Evolutionary conservation across 352 stramenopile genomes (phyloP).

Genomic region (Pythium dissimile): DNA sequence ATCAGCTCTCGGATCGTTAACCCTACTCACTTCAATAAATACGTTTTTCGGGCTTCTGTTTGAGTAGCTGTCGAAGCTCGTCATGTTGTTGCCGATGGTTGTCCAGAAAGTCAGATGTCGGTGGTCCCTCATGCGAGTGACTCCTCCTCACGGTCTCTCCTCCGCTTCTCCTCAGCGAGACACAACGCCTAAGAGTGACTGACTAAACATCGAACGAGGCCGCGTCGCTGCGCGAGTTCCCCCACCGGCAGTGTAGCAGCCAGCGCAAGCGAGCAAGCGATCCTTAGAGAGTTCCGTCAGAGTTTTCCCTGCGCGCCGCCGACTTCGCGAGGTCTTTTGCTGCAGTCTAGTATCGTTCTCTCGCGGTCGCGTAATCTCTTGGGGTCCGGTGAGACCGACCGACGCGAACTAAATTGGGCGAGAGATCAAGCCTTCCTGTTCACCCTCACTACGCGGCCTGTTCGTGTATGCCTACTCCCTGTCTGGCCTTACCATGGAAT

Average conservation of each 20-base stretch:
- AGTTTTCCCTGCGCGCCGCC: too few relatives aligned
- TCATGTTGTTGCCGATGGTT: slow-evolving; percentile 3
- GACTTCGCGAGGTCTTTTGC: too few relatives aligned
- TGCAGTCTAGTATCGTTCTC: too few relatives aligned
- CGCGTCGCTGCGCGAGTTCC: background rate
- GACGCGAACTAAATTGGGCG: background rate
- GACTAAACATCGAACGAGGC: slow-evolving; percentile 5
- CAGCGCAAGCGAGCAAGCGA: too few relatives aligned
- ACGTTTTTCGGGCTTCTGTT: background rate
- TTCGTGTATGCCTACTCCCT: background rate
- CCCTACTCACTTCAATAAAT: slow-evolving; percentile 17
- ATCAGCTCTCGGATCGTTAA: background rate
- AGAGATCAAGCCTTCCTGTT: background rate
- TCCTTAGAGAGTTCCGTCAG: too few relatives aligned
- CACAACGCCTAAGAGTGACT: slow-evolving; percentile 14
- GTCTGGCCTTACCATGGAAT: background rate
- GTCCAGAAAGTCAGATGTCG: slow-evolving; percentile 15
- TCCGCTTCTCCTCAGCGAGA: slow-evolving; percentile 7
- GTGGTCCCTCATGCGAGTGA: background rate
- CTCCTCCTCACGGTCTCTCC: background rate
- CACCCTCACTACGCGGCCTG: background rate
- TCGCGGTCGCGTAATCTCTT: too few relatives aligned
- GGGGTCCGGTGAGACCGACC: background rate
- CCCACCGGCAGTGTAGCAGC: too few relatives aligned
- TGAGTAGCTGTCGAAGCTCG: slow-evolving; percentile 2